Evolutionary conservation across 352 stramenopile genomes (phyloP).

Genomic region (Phytophthora capsici): DNA sequence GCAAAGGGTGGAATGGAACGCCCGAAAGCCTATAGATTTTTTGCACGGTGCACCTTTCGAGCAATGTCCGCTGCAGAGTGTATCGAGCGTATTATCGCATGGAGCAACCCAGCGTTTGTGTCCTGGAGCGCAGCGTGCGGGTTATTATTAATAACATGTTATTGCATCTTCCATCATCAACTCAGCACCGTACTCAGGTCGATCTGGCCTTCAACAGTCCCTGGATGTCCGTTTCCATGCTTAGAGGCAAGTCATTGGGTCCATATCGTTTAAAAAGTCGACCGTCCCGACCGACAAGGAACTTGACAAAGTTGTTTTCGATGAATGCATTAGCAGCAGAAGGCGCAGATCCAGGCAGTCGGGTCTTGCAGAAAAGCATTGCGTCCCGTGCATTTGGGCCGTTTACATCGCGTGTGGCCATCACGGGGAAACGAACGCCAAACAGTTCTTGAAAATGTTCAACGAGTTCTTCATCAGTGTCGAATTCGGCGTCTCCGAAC

Average conservation of each 20-base stretch:
- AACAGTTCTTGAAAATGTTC: constrained; percentile 29
- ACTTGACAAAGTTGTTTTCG: constrained; percentile 92
- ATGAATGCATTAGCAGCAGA: constrained; percentile 63
- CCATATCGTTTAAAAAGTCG: constrained; percentile 70
- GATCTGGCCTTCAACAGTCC: constrained; percentile 27
- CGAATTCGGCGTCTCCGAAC: constrained; percentile 81
- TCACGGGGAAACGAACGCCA: constrained; percentile 49
- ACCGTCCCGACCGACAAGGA: constrained; percentile 86
- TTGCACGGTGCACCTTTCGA: constrained; percentile 14
- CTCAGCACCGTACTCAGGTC: background rate
- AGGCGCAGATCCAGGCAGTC: constrained; percentile 47
- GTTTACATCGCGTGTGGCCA: constrained; percentile 89
- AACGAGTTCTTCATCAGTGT: constrained; percentile 32
- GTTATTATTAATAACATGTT: constrained; percentile 44
- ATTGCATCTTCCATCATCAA: constrained; percentile 27
- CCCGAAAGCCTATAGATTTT: constrained; percentile 32
- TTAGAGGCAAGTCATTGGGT: constrained; percentile 19
- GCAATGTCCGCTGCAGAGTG: background rate
- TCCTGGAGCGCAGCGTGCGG: constrained; percentile 11
- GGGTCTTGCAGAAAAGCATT: constrained; percentile 84
- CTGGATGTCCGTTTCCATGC: constrained; percentile 46
- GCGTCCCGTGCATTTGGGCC: constrained; percentile 77
- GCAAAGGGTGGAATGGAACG: constrained; percentile 22
- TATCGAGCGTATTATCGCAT: constrained; percentile 21
- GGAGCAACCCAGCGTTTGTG: constrained; percentile 15